Conservation (phyloP, 148 eudicot species). For the Cornus suecica region DNA sequence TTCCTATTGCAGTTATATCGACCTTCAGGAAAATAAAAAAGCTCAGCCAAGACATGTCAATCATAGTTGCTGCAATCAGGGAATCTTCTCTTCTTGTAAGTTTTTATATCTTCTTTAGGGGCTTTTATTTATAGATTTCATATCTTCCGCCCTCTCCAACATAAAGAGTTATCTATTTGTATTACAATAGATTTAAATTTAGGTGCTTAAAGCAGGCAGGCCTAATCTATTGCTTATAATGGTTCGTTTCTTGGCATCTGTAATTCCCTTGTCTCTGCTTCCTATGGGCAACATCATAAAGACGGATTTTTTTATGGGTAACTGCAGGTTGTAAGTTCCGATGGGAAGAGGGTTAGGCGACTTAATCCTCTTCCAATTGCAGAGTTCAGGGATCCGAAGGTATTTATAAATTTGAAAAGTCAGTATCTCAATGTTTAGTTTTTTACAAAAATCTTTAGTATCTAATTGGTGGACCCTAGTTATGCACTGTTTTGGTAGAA, state of each 20-base stretch:
- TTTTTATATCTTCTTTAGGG: background rate
- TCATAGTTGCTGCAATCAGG: conserved; percentile 66
- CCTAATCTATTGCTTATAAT: background rate
- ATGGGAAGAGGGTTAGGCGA: conserved; percentile 78
- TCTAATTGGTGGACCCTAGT: conserved; percentile 47
- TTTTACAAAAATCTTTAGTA: conserved; percentile 16
- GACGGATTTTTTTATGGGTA: conserved; percentile 9
- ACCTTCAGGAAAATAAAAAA: conserved; percentile 82
- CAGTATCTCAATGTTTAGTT: background rate
- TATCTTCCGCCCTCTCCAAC: background rate
- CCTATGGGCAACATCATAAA: background rate
- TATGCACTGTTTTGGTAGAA: conserved; percentile 75
- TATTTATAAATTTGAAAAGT: conserved; percentile 24
- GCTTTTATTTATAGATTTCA: background rate
- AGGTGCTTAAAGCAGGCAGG: background rate
- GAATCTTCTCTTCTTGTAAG: conserved; percentile 85
- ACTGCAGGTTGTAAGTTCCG: conserved; percentile 67
- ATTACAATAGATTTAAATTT: too few species aligned
- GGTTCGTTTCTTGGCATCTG: background rate
- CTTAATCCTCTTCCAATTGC: conserved; percentile 57
- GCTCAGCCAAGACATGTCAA: conserved; percentile 57
- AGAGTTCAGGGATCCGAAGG: conserved; percentile 59
- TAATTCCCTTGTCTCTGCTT: too few species aligned
- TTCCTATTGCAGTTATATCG: conserved; percentile 68
- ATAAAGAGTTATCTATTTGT: too few species aligned